Base-by-base conservation (phyloP, 768 basidiomycete genomes). In the Calocera viscosa region DNA sequence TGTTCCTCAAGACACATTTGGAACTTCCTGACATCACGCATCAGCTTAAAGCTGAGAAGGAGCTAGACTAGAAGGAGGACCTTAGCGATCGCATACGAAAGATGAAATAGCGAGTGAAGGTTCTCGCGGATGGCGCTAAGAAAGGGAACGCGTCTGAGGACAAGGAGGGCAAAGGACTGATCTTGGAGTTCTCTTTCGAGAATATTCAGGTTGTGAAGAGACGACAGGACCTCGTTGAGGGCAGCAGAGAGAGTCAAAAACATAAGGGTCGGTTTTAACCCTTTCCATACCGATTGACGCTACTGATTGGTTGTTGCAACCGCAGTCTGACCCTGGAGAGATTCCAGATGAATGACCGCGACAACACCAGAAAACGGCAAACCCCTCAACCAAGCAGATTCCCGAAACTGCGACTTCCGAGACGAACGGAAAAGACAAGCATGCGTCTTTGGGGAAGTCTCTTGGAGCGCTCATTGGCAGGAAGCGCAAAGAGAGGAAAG, bases 121-220 rank as follows among this genome's bases (percentile, higher is more conserved):
- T 17, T 70, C 69, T 64, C 64, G 72, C 17, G 65, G 43, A 69
- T 68, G 32, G 72, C 73, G 11, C 74, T 72, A 64, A 76, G 75
- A 76, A 74, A 74, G 68, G 72, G 72, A 65, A 33, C 17, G 77
- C 70, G 5, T 26, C 26, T 47, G 73, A 70, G 49, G 72, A 71
- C 41, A 82, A 78, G 67, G 80, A 77, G 67, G 77, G 75, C 19
- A 79, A 79, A 49, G 80, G 84, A 2, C 76, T 96, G 68, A 87
- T 95, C 72, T 85, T 93, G n/a, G 94, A 98, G 77, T 96, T 96
- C 76, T 94, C 92, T 41, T 91, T 97, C 64, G 94, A 97, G 79
- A 97, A 97, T 72, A 79, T 91, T 22, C 89, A 93, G 76, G 91
- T 94, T 33, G 86, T 94, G 41, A 88, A 89, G 69, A 80, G 91